phyloP scores from a whole-genome alignment of 2,329 filamentous ascomycete species.

The Pyrenophora teres region DNA sequence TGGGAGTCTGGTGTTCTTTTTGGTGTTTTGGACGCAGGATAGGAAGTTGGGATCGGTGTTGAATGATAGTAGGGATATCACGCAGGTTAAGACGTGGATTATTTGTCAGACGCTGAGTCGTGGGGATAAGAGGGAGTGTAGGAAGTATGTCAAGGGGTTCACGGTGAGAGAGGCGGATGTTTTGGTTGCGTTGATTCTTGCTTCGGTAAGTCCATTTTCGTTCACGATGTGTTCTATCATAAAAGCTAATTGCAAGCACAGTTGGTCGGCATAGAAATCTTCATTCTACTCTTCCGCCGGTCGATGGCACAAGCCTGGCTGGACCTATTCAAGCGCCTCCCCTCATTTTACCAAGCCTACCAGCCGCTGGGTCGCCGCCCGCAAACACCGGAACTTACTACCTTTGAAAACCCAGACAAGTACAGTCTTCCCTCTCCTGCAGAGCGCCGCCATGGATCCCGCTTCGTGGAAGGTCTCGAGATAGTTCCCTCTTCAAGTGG shows the following conservation, averaged over 20 bases:
- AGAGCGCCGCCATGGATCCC: not conserved
- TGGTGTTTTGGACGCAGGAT: constrained; percentile 38
- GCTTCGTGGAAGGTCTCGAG: not conserved
- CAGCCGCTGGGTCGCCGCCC: constrained; percentile 6
- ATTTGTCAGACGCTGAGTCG: constrained; percentile 11
- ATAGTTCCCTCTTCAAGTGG: no score
- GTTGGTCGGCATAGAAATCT: constrained; percentile 44
- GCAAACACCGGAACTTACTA: constrained; percentile 21
- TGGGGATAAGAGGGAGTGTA: constrained; percentile 31
- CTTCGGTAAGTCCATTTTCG: constrained; percentile 27
- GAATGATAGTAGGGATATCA: constrained; percentile 24
- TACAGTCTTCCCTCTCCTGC: constrained; percentile 3
- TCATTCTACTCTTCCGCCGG: constrained; percentile 38
- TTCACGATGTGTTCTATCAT: no score
- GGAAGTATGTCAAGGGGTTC: constrained; percentile 31
- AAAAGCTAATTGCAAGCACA: constrained; percentile 12
- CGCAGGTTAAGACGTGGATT: constrained; percentile 24
- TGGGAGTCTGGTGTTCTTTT: constrained; percentile 34
- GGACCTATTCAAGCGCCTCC: constrained; percentile 18
- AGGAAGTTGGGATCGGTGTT: constrained; percentile 27
- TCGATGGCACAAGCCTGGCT: constrained; percentile 36
- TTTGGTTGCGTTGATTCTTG: constrained; percentile 30
- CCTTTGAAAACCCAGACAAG: constrained; percentile 23
- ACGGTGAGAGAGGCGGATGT: constrained; percentile 23
- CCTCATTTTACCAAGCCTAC: no score